These are phyloP conservation scores for Emergomyces orientalis DNA, from an alignment of 2,329 filamentous ascomycete species.

Conservation along the genomic window DNA sequence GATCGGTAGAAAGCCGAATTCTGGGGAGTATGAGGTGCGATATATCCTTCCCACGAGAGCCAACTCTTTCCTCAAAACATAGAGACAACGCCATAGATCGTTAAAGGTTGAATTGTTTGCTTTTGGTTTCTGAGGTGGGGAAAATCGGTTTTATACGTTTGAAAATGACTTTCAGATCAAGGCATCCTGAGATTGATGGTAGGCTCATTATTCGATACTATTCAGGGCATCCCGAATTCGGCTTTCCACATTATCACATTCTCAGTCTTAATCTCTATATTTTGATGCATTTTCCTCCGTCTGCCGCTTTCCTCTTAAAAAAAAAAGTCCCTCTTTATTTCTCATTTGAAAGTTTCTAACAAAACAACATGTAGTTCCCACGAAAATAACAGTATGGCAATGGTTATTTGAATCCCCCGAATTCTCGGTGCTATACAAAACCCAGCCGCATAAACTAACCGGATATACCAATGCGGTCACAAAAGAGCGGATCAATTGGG, in stretches of 20 bases:
- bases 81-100: background rate
- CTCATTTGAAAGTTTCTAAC: background rate
- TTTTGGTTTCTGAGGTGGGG: background rate
- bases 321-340: background rate
- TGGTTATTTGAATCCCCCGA: conserved; percentile 48
- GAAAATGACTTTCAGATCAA: conserved; percentile 7
- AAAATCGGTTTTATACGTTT: background rate
- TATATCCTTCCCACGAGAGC: background rate
- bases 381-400: conserved; percentile 48
- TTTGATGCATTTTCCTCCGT: background rate
- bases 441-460: conserved; percentile 32
- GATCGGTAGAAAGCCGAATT: background rate
- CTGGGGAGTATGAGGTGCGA: too few relatives aligned
- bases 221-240: background rate
- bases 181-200: conserved; percentile 5
- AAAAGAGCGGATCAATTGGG: conserved; percentile 48
- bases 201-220: background rate
- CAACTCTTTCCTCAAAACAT: background rate
- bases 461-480: conserved; percentile 51
- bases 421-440: conserved; percentile 40
- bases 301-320: background rate
- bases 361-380: conserved; percentile 37
- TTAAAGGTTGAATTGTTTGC: background rate
- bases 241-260: background rate
- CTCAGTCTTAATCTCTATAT: background rate